phyloP scores from a whole-genome alignment of 768 basidiomycete species.

The Paxillus involutus region DNA sequence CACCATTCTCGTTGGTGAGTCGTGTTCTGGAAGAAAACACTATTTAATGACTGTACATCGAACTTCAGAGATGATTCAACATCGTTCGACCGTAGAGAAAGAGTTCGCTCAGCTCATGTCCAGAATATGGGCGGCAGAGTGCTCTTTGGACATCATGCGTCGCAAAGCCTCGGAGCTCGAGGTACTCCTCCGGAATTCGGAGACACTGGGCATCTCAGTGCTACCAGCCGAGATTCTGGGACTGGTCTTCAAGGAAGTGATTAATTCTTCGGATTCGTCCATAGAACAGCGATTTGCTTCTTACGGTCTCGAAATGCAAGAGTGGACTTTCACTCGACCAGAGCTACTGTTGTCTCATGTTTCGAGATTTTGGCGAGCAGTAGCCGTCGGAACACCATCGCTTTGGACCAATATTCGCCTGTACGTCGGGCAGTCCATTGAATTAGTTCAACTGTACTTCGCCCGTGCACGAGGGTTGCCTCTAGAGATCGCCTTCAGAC shows the following conservation, averaged over 20 bases:
- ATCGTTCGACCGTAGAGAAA: conserved; percentile 4
- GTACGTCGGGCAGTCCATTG: conserved; percentile 23
- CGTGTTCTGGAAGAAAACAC: neutral
- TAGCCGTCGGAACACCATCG: conserved; percentile 36
- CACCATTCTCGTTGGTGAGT: conserved; percentile 10
- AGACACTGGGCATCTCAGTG: conserved; percentile 11
- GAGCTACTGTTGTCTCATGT: conserved; percentile 41
- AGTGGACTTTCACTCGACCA: conserved; percentile 16
- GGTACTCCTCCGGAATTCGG: conserved; percentile 3
- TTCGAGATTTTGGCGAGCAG: conserved; percentile 41
- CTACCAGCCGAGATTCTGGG: conserved; percentile 27
- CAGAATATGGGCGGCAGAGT: conserved; percentile 18
- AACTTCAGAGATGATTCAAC: conserved; percentile 14
- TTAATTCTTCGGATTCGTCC: conserved; percentile 3
- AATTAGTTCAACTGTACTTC: conserved; percentile 28
- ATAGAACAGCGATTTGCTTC: conserved; percentile 1
- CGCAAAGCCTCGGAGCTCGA: conserved; percentile 14
- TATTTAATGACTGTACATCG: neutral
- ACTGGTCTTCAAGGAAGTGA: conserved; percentile 24
- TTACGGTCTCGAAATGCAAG: conserved; percentile 1
- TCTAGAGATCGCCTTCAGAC: conserved; percentile 20
- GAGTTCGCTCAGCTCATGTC: conserved; percentile 20
- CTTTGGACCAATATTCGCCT: conserved; percentile 39
- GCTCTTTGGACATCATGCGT: conserved; percentile 18
- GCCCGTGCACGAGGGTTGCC: conserved; percentile 25